Evolutionary conservation across 768 basidiomycete species (phyloP).

Genomic region (Lactarius tabidus): DNA sequence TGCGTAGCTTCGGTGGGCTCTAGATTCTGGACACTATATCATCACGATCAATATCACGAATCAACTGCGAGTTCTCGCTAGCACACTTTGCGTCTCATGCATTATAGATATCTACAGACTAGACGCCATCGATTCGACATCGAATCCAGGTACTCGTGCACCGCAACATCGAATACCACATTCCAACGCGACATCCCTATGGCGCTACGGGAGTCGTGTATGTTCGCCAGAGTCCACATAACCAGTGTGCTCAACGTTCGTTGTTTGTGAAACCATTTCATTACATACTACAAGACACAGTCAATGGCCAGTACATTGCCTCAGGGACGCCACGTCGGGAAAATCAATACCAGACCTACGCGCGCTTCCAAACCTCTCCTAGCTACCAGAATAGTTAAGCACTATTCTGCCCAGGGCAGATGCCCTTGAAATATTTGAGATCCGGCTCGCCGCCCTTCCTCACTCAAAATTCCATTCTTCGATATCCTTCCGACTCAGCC

Average conservation of each 20-base stretch:
- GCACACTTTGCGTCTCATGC: conserved; percentile 24
- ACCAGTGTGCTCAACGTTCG: neutral
- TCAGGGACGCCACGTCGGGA: neutral
- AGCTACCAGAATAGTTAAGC: neutral
- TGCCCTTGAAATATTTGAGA: too few relatives aligned
- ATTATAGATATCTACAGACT: conserved; percentile 72
- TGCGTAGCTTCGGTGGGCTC: conserved; percentile 31
- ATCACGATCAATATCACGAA: conserved; percentile 80
- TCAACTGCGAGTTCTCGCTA: conserved; percentile 66
- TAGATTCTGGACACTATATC: conserved; percentile 68
- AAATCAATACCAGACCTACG: neutral
- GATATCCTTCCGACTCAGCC: conserved; percentile 37
- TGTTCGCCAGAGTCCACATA: conserved; percentile 17
- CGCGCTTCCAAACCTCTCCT: neutral
- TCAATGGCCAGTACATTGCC: neutral
- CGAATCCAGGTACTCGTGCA: conserved; percentile 72
- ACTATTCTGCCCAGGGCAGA: too few relatives aligned
- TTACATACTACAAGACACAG: conserved; percentile 2
- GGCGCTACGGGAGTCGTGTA: conserved; percentile 53
- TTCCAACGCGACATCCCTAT: conserved; percentile 61
- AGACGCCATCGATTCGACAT: conserved; percentile 84
- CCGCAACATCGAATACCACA: conserved; percentile 62
- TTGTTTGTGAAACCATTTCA: conserved; percentile 13
- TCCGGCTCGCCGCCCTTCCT: neutral
- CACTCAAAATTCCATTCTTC: conserved; percentile 35